Base-by-base conservation (phyloP, 345 rosid genomes). In the Balakata baccata region DNA sequence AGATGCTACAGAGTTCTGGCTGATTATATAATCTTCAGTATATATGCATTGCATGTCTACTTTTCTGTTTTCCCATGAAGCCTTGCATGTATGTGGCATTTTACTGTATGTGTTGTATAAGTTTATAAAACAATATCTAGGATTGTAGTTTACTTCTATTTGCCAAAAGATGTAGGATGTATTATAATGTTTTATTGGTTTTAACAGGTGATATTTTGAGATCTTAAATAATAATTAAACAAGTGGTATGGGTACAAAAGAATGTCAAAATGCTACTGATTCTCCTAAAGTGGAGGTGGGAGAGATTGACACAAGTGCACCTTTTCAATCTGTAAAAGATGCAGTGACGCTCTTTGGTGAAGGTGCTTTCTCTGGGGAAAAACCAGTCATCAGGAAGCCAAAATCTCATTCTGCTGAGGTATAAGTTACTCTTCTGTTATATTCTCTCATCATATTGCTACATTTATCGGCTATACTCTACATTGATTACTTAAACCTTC, bases 281-380 rank as follows among this genome's bases (percentile, higher is more conserved):
- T 84, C 94, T 67, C 86, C 89, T 49, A 90, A 81, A 71, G 93
- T 75, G 72, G 96, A 89, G 87, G 95, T 94, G 82, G 98, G 98
- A 9, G 98, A 94, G 89, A 85, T 94, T 67, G 98, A 94, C 82
- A 92, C 98, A 45, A 94, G 97, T 16, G 90, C 98, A 71, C 98
- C 98, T 65, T 94, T 94, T 87, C 97, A 90, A 70, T 94, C 98
- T 4, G 98, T 94, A 71, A 94, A 92, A 84, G 96, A 94, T 88
- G 98, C 97, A 0, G 98, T 94, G 63, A 81, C 80, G 12, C 90
- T 90, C 18, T 94, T 94, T 23, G 98, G 97, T 38, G 98, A 92
- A 85, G 93, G 97, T 75, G 90, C 97, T 78, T 84, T 86, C 74
- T 92, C 96, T 0, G 90, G 97, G 74, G 97, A 89, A 76, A 92